Evolutionary conservation across 139 green algal genomes (phyloP), one percentile per base, ranked within the genome.

Genomic region (Haematococcus lacustris): DNA sequence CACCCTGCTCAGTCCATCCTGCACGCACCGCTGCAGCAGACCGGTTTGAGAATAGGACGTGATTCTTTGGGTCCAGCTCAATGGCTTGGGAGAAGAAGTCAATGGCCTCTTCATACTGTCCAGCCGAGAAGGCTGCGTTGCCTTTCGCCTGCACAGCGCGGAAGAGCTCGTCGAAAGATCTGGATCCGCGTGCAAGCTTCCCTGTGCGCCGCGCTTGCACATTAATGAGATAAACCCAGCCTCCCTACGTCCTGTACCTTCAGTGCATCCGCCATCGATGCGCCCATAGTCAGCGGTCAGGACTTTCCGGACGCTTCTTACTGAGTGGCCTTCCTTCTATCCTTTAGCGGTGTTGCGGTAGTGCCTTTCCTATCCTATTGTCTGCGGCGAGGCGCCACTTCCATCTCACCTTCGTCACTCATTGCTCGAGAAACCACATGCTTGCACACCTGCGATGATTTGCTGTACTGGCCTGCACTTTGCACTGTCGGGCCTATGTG

Each of bases 21-120:
- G 26, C 70, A 66, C 70, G 39, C 73, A 93, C 89, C 66, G 91
- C 51, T 23, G 88, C 78, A 6, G 94, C 95, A 3, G 88, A 96
- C 7, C 94, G 80, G 81, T 99, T 99, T 84, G 83, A 93, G 85
- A 91, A 98, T 2, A 98, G 85, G 6, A 98, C 94, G 70, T 98
- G 94, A 78, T 98, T 98, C 38, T 6, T 77, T 3, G 88, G 80
- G 61, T 94, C 92, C 0, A 95, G 50, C 17, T 81, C 86, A 23
- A 97, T 96, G 1, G 87, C 93, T 38, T 91, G 51, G 0, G 82
- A 83, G 74, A 98, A 99, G 72, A 86, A 80, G 25, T 91, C 73
- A 26, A 96, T 89, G 0, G 95, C 95, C 51, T 96, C 88, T 17
- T 93, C 80, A 71, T 88, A 97, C 0, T 89, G 77, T 23, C 88